Conservation (phyloP, 169 alveolate genomes). For the Eimeria necatrix region DNA sequence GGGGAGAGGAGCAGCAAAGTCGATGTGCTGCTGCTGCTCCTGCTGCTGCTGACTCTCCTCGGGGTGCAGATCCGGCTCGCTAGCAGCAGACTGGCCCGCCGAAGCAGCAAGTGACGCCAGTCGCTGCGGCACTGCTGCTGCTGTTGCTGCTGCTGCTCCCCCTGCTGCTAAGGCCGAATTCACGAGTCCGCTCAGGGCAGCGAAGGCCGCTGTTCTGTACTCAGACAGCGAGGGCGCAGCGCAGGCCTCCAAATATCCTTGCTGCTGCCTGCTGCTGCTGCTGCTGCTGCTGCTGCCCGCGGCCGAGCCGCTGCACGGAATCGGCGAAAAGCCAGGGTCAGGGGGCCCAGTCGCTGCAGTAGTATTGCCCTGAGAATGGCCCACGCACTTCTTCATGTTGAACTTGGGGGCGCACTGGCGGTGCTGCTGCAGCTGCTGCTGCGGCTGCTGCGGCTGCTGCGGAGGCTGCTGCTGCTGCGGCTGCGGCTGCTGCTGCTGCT, state of each 20-base stretch:
- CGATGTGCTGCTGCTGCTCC: slow-evolving; percentile 34
- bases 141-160: slow-evolving; percentile 55
- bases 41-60: slow-evolving; percentile 17
- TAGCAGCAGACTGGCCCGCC: background rate
- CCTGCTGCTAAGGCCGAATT: slow-evolving; percentile 46
- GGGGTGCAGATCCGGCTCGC: background rate
- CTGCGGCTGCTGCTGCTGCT: slow-evolving; percentile 5
- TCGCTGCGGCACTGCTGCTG: slow-evolving; percentile 59
- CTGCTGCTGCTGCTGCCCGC: slow-evolving; percentile 10
- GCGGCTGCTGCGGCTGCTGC: slow-evolving; percentile 23
- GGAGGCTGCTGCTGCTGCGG: slow-evolving; percentile 37
- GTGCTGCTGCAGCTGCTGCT: slow-evolving; percentile 39
- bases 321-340: background rate
- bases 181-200: slow-evolving; percentile 40
- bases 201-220: slow-evolving; percentile 14
- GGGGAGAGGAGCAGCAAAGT: background rate
- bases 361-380: background rate
- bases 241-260: slow-evolving; percentile 1
- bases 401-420: background rate
- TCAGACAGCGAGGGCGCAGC: slow-evolving; percentile 2
- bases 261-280: slow-evolving; percentile 49
- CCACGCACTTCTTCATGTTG: background rate
- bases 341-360: background rate
- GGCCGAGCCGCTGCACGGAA: background rate
- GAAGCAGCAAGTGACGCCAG: slow-evolving; percentile 42